These are phyloP conservation scores for Lenzites betulinus DNA, from an alignment of 768 basidiomycete genomes.

Conservation along the genomic window DNA sequence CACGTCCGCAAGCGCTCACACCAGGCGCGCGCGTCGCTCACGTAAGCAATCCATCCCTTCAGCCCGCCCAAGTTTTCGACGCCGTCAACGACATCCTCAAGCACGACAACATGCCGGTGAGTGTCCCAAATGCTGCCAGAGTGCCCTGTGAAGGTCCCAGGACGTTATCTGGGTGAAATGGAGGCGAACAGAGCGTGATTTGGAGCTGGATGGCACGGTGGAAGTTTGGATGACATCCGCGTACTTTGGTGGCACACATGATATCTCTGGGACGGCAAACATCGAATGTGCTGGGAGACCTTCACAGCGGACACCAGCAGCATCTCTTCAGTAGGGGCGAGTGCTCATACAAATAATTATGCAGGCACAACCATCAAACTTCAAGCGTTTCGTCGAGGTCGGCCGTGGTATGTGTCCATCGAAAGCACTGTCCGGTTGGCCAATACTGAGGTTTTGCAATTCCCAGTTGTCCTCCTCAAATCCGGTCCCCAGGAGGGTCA, in stretches of 20 bases:
- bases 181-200: conserved; percentile 8
- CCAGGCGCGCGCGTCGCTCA: conserved; percentile 13
- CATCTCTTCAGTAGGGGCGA: neutral
- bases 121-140: conserved; percentile 19
- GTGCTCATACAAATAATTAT: neutral
- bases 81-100: conserved; percentile 26
- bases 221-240: conserved; percentile 26
- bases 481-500: conserved; percentile 82
- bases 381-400: conserved; percentile 98
- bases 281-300: neutral
- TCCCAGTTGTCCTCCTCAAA: conserved; percentile 87
- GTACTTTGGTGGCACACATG: neutral
- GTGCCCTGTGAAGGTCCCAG: conserved; percentile 5
- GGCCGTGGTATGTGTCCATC: conserved; percentile 72
- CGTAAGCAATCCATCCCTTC: conserved; percentile 18
- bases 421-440: neutral
- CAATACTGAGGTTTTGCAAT: neutral
- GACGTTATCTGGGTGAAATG: conserved; percentile 3
- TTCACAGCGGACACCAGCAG: neutral
- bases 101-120: conserved; percentile 31
- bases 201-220: conserved; percentile 22
- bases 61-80: conserved; percentile 16
- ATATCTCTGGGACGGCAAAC: neutral
- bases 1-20: conserved; percentile 3
- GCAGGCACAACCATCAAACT: conserved; percentile 60